Conservation (phyloP, 2,329 filamentous ascomycete genomes). For the Rhynchosporium graminicola region DNA sequence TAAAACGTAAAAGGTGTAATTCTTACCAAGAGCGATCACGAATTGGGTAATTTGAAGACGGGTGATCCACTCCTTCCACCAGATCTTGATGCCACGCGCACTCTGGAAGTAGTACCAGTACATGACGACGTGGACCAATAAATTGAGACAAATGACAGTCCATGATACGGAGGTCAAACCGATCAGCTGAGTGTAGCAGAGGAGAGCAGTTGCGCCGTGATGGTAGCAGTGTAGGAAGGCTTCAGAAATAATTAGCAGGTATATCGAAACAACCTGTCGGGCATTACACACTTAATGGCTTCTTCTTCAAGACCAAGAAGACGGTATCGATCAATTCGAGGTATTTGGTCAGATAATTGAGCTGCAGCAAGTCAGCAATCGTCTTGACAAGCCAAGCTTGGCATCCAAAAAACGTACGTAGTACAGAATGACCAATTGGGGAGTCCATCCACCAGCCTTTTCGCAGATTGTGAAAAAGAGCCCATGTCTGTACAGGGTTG, state of each 20-base stretch:
- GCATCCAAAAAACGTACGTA: constrained; percentile 67
- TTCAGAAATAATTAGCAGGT: constrained; percentile 44
- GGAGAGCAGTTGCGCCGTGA: constrained; percentile 92
- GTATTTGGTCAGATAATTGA: constrained; percentile 99
- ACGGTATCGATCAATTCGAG: constrained; percentile 92
- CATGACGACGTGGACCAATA: constrained; percentile 96
- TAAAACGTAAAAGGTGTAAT: constrained; percentile 11
- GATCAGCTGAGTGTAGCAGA: constrained; percentile 97
- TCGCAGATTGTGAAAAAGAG: constrained; percentile 90
- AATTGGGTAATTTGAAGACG: constrained; percentile 97
- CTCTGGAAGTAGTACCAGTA: constrained; percentile 99
- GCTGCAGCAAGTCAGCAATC: constrained; percentile 55
- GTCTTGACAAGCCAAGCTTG: constrained; percentile 9
- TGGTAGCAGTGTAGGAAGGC: constrained; percentile 99
- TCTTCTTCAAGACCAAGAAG: constrained; percentile 99
- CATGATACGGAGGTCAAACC: constrained; percentile 92
- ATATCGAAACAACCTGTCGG: background rate
- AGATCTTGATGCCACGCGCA: constrained; percentile 90
- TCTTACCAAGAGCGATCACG: constrained; percentile 86
- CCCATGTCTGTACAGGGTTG: constrained; percentile 76
- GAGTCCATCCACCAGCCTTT: constrained; percentile 83
- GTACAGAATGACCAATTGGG: constrained; percentile 90
- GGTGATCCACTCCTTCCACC: constrained; percentile 99
- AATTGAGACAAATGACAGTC: constrained; percentile 90
- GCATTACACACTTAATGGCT: constrained; percentile 73